Evolutionary conservation across 164 flowering plant species (phyloP), one percentile per base, ranked within the genome.

Genomic region (Malania oleifera): DNA sequence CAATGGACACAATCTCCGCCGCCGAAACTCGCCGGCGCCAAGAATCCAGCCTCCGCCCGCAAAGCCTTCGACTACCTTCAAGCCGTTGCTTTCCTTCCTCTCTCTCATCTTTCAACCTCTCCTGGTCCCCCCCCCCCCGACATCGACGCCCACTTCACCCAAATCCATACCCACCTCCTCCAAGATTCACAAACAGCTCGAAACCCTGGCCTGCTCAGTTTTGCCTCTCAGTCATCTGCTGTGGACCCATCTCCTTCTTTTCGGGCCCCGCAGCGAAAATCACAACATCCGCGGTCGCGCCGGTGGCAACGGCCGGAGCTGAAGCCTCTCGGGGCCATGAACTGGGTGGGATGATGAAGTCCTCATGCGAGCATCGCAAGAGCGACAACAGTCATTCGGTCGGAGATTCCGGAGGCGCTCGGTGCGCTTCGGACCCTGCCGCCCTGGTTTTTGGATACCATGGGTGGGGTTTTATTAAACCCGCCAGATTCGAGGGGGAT

Each of bases 51-150:
- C 76, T 82, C 29, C 73, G n/a, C n/a, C n/a, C n/a, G 67, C 9
- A 57, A 68, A 56, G 76, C 84, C 5, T 79, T 75, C 52, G 73
- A 75, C 38, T 61, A 70, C 15, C 73, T 82, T 23, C 72, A 72
- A 60, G n/a, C 79, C 15, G 78, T 75, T 28, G 70, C 84, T 4
- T n/a, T n/a, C n/a, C n/a, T n/a, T 65, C 77, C 13, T 63, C 67
- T 19, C 73, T 73, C 44, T 63, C 81, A 25, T 75, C 78, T 29
- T 71, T 73, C 72, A 58, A 70, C 46, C 66, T 87, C 73, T 56
- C 74, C 37, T 84, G 95, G 90, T 34, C 77, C n/a, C n/a, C n/a
- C n/a, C n/a, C n/a, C n/a, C n/a, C n/a, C n/a, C 58, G 86, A 82
- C 53, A 47, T 84, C 56, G 85, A 87, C 22, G 59, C 79, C n/a